Evolutionary conservation across 2,329 filamentous ascomycete species (phyloP), one percentile per base, ranked within the genome.

Genomic region (Amphichorda felina): DNA sequence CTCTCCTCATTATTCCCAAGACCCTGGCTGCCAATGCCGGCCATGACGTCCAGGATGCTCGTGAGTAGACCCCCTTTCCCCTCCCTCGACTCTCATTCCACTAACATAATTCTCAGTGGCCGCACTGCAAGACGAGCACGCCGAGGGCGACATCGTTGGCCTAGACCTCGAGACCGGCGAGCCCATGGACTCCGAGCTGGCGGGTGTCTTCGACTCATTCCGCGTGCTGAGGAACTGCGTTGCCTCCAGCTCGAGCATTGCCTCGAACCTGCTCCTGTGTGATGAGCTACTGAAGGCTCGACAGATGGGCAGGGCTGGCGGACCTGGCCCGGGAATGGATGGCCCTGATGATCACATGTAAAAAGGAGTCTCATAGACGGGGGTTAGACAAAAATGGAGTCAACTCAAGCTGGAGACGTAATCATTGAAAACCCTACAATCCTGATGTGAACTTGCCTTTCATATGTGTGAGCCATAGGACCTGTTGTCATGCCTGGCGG

Each of bases 251-350:
- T 82, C 89, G 18, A 86, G 91, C 43, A 98, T 98, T 52, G 89
- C 91, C 5, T 89, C 85, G 8, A 98, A 98, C 64, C 68, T 98
- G 44, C 67, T 98, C 45, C 72, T 98, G 34, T 98, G 91, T 53
- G 91, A 98, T 53, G 91, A 98, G 70, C 72, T 98, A 67, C 69
- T 98, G 50, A 98, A 98, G 72, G 91, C 91, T 41, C 75, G 91
- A 56, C 89, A 98, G 67, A 98, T 98, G 91, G 81, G 72, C 33
- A 66, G 75, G 52, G 61, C 67, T 59, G 69, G 62, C 27, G 73
- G 72, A 16, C 75, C 75, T 3, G 75, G 75, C 6, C 72, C 74
- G 4, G 75, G 73, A 40, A 78, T 77, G 70, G 75, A 79, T 45
- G 74, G 70, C 13, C 67, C 68, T 29, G 66, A 70, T 49, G 60